These are phyloP conservation scores for Apiosordaria backusii DNA, from an alignment of 495 filamentous ascomycete genomes.

Conservation along the genomic window DNA sequence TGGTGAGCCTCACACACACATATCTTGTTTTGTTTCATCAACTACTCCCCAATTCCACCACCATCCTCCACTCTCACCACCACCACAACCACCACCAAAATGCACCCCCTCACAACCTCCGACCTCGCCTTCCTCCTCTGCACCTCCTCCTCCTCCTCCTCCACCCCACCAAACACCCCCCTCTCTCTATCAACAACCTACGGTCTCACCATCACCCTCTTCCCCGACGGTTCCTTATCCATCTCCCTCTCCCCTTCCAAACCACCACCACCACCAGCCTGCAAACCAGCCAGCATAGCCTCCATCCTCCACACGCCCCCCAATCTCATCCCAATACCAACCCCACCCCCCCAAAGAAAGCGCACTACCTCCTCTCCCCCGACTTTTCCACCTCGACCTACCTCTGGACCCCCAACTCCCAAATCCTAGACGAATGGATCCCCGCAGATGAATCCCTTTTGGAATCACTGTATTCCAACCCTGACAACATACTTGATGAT, in stretches of 20 bases:
- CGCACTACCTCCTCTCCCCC: background rate
- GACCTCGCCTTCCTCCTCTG: slow-evolving; percentile 7
- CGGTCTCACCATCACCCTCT: too few relatives aligned
- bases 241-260: too few relatives aligned
- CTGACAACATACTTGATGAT: too few relatives aligned
- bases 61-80: too few relatives aligned
- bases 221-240: too few relatives aligned
- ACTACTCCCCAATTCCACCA: too few relatives aligned
- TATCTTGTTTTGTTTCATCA: too few relatives aligned
- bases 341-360: background rate
- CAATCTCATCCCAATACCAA: background rate
- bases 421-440: background rate
- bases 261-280: too few relatives aligned
- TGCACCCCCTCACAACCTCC: background rate
- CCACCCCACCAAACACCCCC: background rate
- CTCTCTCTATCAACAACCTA: too few relatives aligned
- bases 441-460: background rate
- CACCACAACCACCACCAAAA: background rate
- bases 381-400: background rate
- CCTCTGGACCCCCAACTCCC: background rate
- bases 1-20: too few relatives aligned
- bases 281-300: too few relatives aligned
- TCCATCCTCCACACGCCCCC: too few relatives aligned
- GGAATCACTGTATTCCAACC: background rate
- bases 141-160: background rate